These are phyloP conservation scores for Vitrella brassicaformis DNA, from an alignment of 73 alveolate genomes.

Conservation along the genomic window DNA sequence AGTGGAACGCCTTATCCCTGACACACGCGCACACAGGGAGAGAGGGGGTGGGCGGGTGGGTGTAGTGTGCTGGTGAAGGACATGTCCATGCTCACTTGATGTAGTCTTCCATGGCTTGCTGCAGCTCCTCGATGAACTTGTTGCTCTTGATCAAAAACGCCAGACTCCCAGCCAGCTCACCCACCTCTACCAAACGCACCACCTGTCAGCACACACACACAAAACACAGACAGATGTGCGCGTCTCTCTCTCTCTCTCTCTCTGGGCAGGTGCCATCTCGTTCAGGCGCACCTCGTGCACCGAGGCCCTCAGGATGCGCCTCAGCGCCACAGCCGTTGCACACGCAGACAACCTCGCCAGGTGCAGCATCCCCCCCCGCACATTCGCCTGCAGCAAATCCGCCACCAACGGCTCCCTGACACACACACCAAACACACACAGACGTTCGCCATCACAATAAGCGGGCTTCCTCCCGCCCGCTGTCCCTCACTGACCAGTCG, in stretches of 20 bases:
- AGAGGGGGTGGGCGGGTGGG: too few relatives aligned
- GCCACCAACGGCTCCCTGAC: neutral
- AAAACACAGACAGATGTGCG: neutral
- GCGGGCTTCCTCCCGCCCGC: too few relatives aligned
- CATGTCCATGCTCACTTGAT: neutral
- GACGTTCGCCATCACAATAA: too few relatives aligned
- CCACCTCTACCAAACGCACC: neutral
- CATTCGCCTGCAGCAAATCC: neutral
- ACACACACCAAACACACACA: too few relatives aligned
- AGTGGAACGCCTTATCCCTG: neutral
- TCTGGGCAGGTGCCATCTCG: neutral
- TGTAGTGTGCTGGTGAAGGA: too few relatives aligned
- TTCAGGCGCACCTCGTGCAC: neutral
- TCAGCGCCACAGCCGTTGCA: neutral
- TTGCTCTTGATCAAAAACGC: neutral
- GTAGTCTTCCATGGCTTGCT: neutral
- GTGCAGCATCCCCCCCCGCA: neutral
- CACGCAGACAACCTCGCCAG: neutral
- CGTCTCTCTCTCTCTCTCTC: neutral
- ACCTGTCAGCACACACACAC: neutral
- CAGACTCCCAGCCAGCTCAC: neutral
- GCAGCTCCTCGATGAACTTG: neutral
- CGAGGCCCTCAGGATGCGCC: neutral
- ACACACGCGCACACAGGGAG: too few relatives aligned
- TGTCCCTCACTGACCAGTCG: too few relatives aligned